These are phyloP conservation scores for Eucalyptus cloeziana DNA, from an alignment of 345 rosid genomes.

Conservation along the genomic window DNA sequence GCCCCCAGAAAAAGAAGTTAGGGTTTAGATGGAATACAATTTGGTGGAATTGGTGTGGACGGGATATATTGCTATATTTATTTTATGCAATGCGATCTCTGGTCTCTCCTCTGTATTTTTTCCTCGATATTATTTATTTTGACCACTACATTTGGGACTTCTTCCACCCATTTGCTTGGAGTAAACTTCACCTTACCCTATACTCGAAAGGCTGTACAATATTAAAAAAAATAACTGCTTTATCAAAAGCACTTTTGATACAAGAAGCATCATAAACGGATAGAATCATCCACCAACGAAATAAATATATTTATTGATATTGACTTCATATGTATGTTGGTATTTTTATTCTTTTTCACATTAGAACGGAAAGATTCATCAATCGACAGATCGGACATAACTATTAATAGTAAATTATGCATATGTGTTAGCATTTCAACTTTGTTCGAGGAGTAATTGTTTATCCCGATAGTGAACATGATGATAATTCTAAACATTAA, in stretches of 20 bases:
- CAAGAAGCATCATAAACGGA: not conserved
- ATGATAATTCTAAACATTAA: not conserved
- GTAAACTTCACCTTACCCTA: not conserved
- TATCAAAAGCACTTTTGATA: not conserved
- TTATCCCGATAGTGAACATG: not conserved
- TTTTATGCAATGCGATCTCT: not conserved
- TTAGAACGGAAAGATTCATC: not conserved
- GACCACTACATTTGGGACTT: not conserved
- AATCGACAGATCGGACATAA: not conserved
- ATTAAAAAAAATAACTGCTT: not conserved
- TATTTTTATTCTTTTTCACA: not conserved
- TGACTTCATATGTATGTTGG: not conserved
- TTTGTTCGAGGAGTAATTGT: not conserved
- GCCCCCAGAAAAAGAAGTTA: not conserved
- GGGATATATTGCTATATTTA: not conserved
- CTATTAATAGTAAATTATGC: not conserved
- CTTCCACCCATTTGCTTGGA: not conserved
- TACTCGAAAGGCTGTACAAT: not conserved
- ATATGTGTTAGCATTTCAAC: not conserved
- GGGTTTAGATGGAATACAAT: not conserved
- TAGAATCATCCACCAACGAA: not conserved
- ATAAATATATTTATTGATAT: not conserved
- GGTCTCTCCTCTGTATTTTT: not conserved
- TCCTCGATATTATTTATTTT: not conserved
- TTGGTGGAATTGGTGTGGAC: not conserved